Base-by-base conservation (phyloP, 140 eudicot species). In the Oenanthe javanica region DNA sequence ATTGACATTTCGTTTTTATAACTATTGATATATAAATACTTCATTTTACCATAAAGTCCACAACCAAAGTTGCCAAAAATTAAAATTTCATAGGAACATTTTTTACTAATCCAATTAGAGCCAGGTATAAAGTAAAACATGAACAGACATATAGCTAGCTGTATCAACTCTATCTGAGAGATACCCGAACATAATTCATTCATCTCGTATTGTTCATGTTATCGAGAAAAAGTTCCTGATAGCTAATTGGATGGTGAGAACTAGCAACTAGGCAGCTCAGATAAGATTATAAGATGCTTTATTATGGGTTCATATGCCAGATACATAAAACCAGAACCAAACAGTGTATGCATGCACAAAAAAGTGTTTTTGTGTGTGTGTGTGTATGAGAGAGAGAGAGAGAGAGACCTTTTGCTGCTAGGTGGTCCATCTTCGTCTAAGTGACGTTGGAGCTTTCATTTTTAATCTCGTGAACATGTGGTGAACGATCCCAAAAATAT, bases 401-500 rank as follows among this genome's bases (percentile, higher is more conserved):
- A 54, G 69, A 54, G 50, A 54, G 71, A 57, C 70, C 40, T 45
- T 63, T 0, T 1, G 74, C 59, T 11, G 45, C 50, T 40, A 19
- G 73, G n/a, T 64, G 10, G 13, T 43, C 18, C 5, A 1, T 51
- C 13, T 14, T 25, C 79, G 45, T 78, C 81, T 79, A 79, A 5
- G 46, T n/a, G 43, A 59, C 1, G 14, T 43, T 45, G 25, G 75
- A 79, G 59, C 67, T 79, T 27, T 66, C 75, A 79, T 38, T 59
- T 80, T 59, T 79, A 15, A 31, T 79, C 84, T 83, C 85, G 43
- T 15, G 80, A 67, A 47, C 74, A 4, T 71, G 66, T n/a, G 63
- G 78, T 70, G 79, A 27, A 79, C 69, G 78, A 78, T 77, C 78
- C 72, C 86, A 86, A 54, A 79, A 87, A 75, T 84, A 84, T n/a